Evolutionary conservation across 352 stramenopile species (phyloP).

Genomic region (Blastocystis sp.): DNA sequence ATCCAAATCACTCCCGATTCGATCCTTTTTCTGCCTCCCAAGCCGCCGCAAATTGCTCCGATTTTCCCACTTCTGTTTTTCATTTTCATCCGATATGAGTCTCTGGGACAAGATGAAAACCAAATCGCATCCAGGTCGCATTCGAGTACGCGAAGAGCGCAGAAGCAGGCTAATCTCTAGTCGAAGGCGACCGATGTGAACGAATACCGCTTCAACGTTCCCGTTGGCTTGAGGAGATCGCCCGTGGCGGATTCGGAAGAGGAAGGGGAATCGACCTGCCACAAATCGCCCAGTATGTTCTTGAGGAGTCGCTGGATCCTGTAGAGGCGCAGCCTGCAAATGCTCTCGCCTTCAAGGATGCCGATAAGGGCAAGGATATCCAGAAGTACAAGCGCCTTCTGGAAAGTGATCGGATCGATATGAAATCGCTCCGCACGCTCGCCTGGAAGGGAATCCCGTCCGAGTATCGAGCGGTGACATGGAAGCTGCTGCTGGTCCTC

Average conservation of each 20-base stretch:
- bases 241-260: conserved; percentile 1
- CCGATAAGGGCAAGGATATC: conserved; percentile 36
- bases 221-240: conserved; percentile 29
- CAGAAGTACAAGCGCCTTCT: conserved; percentile 60
- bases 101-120: conserved; percentile 57
- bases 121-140: conserved; percentile 52
- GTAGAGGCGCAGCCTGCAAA: not conserved
- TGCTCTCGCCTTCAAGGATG: not conserved
- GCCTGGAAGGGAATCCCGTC: conserved; percentile 80
- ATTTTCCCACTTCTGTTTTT: too few species aligned
- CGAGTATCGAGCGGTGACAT: conserved; percentile 74
- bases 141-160: not conserved
- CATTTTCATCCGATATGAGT: conserved; percentile 41
- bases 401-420: conserved; percentile 69
- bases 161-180: not conserved
- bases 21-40: too few species aligned
- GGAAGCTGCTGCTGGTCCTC: conserved; percentile 80
- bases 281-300: not conserved
- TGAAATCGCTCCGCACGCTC: conserved; percentile 75
- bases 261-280: not conserved
- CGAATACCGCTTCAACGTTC: conserved; percentile 50
- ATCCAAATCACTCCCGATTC: too few species aligned
- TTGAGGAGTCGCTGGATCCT: not conserved
- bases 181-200: conserved; percentile 30
- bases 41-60: too few species aligned